Evolutionary conservation across 164 flowering plant species (phyloP).

Genomic region (Stephania yunnanensis): DNA sequence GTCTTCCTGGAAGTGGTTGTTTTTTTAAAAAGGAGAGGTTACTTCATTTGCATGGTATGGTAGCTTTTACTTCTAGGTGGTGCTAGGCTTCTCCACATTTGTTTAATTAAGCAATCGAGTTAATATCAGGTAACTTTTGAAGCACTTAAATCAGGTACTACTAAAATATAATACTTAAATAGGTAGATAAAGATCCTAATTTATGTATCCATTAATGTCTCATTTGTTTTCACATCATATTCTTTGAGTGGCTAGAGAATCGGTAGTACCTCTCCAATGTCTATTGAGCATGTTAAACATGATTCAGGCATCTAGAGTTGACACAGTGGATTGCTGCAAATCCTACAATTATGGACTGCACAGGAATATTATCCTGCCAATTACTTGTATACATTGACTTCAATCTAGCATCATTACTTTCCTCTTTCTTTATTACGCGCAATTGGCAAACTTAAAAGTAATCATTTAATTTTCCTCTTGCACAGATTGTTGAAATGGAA

Average conservation of each 20-base stretch:
- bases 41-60: too few relatives aligned
- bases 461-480: background rate
- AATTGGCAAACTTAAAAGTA: too few relatives aligned
- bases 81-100: too few relatives aligned
- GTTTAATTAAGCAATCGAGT: too few relatives aligned
- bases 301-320: background rate
- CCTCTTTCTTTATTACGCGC: background rate
- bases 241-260: background rate
- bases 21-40: too few relatives aligned
- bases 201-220: background rate
- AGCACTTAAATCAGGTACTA: too few relatives aligned
- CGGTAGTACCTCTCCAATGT: background rate
- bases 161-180: too few relatives aligned
- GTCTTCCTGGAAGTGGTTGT: too few relatives aligned
- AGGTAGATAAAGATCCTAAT: too few relatives aligned
- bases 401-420: background rate
- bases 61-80: too few relatives aligned
- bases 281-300: background rate
- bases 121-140: too few relatives aligned
- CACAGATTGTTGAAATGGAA: constrained; percentile 58
- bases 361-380: background rate
- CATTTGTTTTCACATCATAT: background rate
- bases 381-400: background rate
- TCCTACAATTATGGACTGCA: background rate
- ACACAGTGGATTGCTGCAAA: background rate